Evolutionary conservation across 2,329 filamentous ascomycete genomes (phyloP).

Genomic region (Stagonosporopsis tanaceti): DNA sequence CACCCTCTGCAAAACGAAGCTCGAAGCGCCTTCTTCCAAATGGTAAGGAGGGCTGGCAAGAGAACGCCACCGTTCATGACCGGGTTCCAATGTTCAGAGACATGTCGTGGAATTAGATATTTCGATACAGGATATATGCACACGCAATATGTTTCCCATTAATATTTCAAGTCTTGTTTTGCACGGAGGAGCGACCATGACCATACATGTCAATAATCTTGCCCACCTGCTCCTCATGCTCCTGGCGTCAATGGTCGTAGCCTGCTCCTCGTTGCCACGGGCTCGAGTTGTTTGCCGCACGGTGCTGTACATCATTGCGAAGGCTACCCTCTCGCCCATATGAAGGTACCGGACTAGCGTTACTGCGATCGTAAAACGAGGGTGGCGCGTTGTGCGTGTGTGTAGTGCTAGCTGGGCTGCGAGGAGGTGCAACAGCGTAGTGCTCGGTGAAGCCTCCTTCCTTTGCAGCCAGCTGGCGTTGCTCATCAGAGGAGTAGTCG

Average conservation of each 20-base stretch:
- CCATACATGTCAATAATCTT: conserved; percentile 49
- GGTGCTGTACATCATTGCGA: conserved; percentile 45
- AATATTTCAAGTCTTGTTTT: conserved; percentile 35
- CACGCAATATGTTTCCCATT: conserved; percentile 29
- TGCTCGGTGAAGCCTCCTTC: conserved; percentile 52
- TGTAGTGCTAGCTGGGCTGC: conserved; percentile 54
- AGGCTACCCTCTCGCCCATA: conserved; percentile 17
- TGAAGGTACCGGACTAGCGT: conserved; percentile 40
- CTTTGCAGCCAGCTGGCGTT: conserved; percentile 42
- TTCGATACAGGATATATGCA: conserved; percentile 34
- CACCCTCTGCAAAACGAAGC: conserved; percentile 12
- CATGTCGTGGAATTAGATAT: conserved; percentile 23
- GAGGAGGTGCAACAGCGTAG: conserved; percentile 53
- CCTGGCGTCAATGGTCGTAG: conserved; percentile 64
- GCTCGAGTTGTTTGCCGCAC: conserved; percentile 63
- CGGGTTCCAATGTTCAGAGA: conserved; percentile 29
- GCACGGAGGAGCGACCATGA: conserved; percentile 44
- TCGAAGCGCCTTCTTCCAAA: conserved; percentile 13
- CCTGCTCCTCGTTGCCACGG: conserved; percentile 72
- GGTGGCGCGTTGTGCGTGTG: conserved; percentile 20
- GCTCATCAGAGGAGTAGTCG: conserved; percentile 63
- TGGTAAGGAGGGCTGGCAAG: conserved; percentile 16
- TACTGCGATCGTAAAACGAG: conserved; percentile 47
- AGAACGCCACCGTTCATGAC: conserved; percentile 37
- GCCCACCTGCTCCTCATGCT: conserved; percentile 47